Conservation (phyloP, 2,329 filamentous ascomycete species). For the Fusarium foetens region DNA sequence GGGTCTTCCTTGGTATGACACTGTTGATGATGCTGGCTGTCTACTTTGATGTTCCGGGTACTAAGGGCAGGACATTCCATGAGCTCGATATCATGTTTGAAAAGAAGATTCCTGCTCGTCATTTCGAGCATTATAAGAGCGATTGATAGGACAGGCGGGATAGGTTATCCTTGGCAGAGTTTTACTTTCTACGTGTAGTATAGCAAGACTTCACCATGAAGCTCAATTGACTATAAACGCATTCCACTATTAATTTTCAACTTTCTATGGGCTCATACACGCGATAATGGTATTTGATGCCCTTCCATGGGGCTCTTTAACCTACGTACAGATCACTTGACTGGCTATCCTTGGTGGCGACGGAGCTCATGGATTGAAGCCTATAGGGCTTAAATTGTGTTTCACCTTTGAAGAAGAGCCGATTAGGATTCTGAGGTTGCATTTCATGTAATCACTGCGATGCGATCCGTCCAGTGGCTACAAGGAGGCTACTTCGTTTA, state of each 20-base stretch:
- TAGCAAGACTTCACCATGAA: neutral
- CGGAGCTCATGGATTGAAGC: neutral
- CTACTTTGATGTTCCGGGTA: constrained; percentile 13
- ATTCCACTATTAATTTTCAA: neutral
- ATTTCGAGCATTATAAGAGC: neutral
- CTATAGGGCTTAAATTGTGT: neutral
- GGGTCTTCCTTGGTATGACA: constrained; percentile 9
- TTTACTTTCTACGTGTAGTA: neutral
- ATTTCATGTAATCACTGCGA: neutral
- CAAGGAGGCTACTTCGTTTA: rapidly evolving
- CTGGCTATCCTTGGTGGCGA: rapidly evolving
- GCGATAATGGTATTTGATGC: no score
- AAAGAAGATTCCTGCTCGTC: constrained; percentile 1
- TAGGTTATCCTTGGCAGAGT: neutral
- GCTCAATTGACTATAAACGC: neutral
- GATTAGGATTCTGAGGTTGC: rapidly evolving
- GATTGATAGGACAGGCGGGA: neutral
- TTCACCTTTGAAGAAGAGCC: rapidly evolving
- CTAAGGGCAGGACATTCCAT: constrained; percentile 9
- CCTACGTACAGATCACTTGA: neutral
- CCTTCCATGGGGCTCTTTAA: neutral
- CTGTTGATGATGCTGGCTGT: constrained; percentile 1
- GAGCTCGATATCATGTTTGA: constrained; percentile 16
- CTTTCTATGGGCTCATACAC: neutral
- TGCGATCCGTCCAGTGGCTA: rapidly evolving